Conservation (phyloP, 148 eudicot species). For the Amaranthus palmeri region DNA sequence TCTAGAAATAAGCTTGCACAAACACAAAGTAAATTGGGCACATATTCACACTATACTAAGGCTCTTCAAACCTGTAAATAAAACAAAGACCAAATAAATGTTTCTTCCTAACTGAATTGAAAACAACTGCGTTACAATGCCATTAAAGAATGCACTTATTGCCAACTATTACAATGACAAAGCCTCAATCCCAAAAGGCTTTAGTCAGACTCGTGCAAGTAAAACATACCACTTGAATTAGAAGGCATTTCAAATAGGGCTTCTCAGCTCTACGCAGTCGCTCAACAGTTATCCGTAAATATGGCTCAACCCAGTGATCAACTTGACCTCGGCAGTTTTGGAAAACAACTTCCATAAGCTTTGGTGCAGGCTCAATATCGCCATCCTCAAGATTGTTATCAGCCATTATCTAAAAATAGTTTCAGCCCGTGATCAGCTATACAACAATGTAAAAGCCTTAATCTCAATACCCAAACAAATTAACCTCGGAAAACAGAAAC, state of each 20-base stretch:
- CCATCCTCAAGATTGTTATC: slow-evolving; percentile 89
- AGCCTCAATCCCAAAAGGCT: not conserved
- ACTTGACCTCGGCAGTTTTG: slow-evolving; percentile 93
- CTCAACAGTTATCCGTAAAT: slow-evolving; percentile 67
- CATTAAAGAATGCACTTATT: not conserved
- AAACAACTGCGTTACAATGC: not conserved
- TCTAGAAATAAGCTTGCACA: not conserved
- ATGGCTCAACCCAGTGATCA: slow-evolving; percentile 97
- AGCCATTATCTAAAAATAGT: slow-evolving; percentile 58
- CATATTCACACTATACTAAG: not conserved
- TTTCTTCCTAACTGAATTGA: not conserved
- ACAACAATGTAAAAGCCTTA: not conserved
- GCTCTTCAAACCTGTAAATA: too few relatives aligned
- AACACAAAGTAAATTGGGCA: not conserved
- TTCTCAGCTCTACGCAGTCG: slow-evolving; percentile 75
- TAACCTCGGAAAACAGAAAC: slow-evolving; percentile 17
- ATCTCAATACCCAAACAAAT: not conserved
- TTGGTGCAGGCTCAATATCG: slow-evolving; percentile 99
- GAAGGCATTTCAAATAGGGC: slow-evolving; percentile 69
- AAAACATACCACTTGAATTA: slow-evolving; percentile 83
- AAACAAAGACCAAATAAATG: not conserved
- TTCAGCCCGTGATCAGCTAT: not conserved
- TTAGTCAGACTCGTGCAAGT: not conserved
- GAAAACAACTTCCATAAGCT: slow-evolving; percentile 89
- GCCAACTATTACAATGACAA: too few relatives aligned